Evolutionary conservation across 2,329 filamentous ascomycete species (phyloP), one percentile per base, ranked within the genome.

Genomic region (Ascochyta viciae-villosae): DNA sequence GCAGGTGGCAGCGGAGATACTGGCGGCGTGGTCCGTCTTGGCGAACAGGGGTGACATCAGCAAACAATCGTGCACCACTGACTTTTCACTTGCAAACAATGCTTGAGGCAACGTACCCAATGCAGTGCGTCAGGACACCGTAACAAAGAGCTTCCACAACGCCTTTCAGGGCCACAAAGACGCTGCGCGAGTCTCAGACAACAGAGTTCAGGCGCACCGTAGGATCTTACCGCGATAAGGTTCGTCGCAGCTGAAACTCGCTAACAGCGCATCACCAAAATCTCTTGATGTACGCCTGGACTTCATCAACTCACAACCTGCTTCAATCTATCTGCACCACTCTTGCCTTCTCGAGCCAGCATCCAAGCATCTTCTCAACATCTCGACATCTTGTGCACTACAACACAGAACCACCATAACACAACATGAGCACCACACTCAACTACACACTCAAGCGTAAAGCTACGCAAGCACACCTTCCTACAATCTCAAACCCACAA

Each of bases 391-490:
- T 16, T 4, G 5, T 35, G 33, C n/a, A 16, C 15, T 16, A 16
- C 33, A n/a, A n/a, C 33, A 31, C 29, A 13, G 9, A n/a, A 9
- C 33, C 33, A 35, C 15, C 15, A 35, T 16, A 16, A 13, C 44
- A 27, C 41, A 33, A 16, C 13, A 55, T 55, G 53, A 55, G 42
- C 19, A 24, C 53, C 9, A 41, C 46, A 34, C 15, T 55, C 35
- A 55, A 55, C 37, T 41, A 37, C 27, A 50, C 53, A 9, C 53
- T 55, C 46, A 55, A 55, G 41, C 53, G 53, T 24, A 55, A 55
- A 24, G 53, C 53, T 31, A 50, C 53, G 38, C 53, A 55, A 5
- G 41, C 53, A 9, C 53, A 55, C 15, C 46, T 55, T 10, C 23
- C 53, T 9, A 29, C 6, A 10, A 41, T 55, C 15, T 23, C 37